Percentiles rank a stretch among this genome's conserved stretches.
These are phyloP conservation scores for Sphagnum fallax DNA, from an alignment of 228 moss, liverwort and hornwort genomes.

Conservation along the genomic window DNA sequence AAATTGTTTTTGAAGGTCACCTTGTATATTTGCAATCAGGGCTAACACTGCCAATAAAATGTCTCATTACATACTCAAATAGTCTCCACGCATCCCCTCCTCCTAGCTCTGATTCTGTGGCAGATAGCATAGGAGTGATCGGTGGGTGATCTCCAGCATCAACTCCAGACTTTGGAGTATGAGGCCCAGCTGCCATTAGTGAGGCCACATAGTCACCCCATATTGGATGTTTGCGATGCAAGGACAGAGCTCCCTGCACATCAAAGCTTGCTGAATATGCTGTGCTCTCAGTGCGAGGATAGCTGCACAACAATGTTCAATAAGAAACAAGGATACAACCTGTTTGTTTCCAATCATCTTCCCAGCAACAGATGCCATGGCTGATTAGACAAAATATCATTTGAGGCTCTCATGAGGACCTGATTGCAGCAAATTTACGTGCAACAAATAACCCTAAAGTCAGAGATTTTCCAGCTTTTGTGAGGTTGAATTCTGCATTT, in stretches of 20 bases:
- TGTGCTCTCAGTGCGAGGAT: slow-evolving; percentile 98
- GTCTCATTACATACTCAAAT: slow-evolving; percentile 86
- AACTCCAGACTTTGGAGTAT: slow-evolving; percentile 85
- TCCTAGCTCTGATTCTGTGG: slow-evolving; percentile 88
- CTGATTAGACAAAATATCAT: too few species aligned
- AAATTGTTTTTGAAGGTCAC: slow-evolving; percentile 15
- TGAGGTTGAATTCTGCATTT: too few species aligned
- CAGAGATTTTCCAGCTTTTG: too few species aligned
- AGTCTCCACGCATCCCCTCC: slow-evolving; percentile 93
- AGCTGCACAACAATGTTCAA: slow-evolving; percentile 37
- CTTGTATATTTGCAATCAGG: slow-evolving; percentile 90
- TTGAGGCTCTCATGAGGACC: too few species aligned
- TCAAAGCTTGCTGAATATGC: slow-evolving; percentile 97
- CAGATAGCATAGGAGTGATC: slow-evolving; percentile 89
- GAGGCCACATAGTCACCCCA: slow-evolving; percentile 94
- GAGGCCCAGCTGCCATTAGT: slow-evolving; percentile 67
- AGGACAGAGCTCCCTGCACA: slow-evolving; percentile 65
- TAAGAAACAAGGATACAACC: background rate
- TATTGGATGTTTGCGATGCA: slow-evolving; percentile 82
- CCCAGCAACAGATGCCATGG: too few species aligned
- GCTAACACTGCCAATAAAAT: slow-evolving; percentile 96
- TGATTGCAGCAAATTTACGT: too few species aligned
- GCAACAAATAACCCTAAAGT: too few species aligned
- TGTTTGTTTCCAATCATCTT: too few species aligned
- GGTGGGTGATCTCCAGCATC: slow-evolving; percentile 98